Evolutionary conservation across 257 asterid species (phyloP).

Genomic region (Solanum acaule): DNA sequence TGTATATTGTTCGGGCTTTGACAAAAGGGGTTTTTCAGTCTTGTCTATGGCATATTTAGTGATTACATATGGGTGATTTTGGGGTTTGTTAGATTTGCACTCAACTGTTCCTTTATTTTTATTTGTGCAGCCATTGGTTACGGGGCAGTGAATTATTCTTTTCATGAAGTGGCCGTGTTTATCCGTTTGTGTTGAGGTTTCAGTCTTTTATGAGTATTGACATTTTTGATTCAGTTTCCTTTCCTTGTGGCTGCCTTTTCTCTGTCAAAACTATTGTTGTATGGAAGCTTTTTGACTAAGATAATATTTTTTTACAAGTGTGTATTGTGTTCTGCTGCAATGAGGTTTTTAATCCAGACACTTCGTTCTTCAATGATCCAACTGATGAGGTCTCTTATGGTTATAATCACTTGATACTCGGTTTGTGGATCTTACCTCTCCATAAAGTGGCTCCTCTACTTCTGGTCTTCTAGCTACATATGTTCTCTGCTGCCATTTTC

Average conservation of each 20-base stretch:
- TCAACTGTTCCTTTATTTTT: neutral
- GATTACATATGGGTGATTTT: neutral
- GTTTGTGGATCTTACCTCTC: neutral
- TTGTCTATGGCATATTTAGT: neutral
- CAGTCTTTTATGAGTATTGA: neutral
- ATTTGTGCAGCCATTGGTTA: neutral
- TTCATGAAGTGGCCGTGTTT: neutral
- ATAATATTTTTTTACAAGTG: neutral
- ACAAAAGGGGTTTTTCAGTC: neutral
- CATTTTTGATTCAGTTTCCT: neutral
- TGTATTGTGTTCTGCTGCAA: neutral
- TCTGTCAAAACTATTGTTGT: neutral
- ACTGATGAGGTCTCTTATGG: neutral
- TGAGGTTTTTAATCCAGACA: neutral
- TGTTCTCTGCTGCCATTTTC: neutral
- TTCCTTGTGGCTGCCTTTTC: neutral
- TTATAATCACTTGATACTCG: neutral
- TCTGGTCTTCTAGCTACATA: neutral
- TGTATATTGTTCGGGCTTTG: neutral
- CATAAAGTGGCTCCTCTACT: neutral
- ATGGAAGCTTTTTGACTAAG: neutral
- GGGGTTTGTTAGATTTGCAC: neutral
- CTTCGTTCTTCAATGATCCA: neutral
- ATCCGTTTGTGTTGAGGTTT: neutral
- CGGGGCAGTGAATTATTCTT: neutral